Evolutionary conservation across 768 basidiomycete genomes (phyloP), one percentile per base, ranked within the genome.

Genomic region (Mycena vulgaris): DNA sequence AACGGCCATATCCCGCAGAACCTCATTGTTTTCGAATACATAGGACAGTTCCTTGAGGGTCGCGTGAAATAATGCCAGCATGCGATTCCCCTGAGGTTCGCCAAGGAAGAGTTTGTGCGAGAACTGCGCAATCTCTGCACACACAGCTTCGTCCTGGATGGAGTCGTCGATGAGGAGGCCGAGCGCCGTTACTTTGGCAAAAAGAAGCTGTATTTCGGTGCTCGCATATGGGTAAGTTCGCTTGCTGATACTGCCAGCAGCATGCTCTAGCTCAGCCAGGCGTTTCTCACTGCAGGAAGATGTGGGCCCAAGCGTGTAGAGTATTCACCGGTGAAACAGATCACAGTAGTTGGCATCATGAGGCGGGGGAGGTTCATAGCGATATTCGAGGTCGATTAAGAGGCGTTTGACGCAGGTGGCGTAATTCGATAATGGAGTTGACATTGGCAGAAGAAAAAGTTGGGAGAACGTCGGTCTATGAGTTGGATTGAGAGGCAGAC

Each of bases 121-220:
- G 33, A 57, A 68, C n/a, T 61, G 51, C 28, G 17, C 28, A 47
- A 68, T 47, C 35, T 68, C 42, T 8, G 57, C 30, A 35, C 30
- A 30, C 8, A 68, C 59, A 13, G 48, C 58, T 19, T 59, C 66
- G 39, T 61, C 58, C 49, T 61, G 27, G 49, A 68, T 42, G 49
- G 66, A 68, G 49, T 68, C 66, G 58, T 68, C 66, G 39, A 68
- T 60, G 49, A 61, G 28, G 58, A 68, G 11, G 17, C 21, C 66
- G n/a, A 68, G 19, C 17, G 66, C 66, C n/a, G 66, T 61, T 10
- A 68, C 3, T 28, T 68, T 59, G n/a, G 66, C 66, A 27, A 31
- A 61, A 21, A 68, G 57, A 25, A 68, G 58, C 51, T 68, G 19
- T 21, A 68, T 21, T 37, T 61, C n/a, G 49, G 48, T 42, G 51